Conservation (phyloP, 805 yeast species). For the Nakazawaea siamensis region DNA sequence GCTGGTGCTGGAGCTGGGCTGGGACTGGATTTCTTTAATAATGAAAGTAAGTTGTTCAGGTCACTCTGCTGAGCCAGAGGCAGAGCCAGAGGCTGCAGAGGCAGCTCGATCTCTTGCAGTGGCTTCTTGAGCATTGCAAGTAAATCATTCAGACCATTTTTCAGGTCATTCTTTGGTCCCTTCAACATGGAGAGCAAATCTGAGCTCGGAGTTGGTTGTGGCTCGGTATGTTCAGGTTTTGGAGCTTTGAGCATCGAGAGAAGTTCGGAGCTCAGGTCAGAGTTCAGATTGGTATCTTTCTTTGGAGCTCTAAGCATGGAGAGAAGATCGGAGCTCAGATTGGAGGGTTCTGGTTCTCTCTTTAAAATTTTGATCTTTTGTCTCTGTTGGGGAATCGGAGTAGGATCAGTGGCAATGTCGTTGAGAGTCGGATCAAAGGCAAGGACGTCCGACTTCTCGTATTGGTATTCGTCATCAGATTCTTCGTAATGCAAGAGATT, state of each 20-base stretch:
- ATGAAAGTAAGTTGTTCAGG: background rate
- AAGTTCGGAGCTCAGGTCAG: background rate
- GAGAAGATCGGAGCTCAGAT: too few relatives aligned
- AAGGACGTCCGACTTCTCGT: conserved; percentile 1
- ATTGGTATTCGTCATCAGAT: conserved; percentile 7
- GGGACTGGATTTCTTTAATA: background rate
- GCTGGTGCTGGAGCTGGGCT: too few relatives aligned
- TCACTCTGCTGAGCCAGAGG: too few relatives aligned
- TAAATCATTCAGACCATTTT: background rate
- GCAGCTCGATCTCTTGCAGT: too few relatives aligned
- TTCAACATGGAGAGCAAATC: background rate
- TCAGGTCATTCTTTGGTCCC: background rate
- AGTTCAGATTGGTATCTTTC: too few relatives aligned
- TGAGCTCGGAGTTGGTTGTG: background rate
- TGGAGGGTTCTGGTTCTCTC: conserved; percentile 1
- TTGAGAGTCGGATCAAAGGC: too few relatives aligned
- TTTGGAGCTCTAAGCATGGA: too few relatives aligned
- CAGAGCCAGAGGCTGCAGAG: too few relatives aligned
- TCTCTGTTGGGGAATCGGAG: background rate
- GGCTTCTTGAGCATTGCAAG: background rate
- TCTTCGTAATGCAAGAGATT: conserved; percentile 1
- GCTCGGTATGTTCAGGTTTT: background rate
- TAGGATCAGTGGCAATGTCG: too few relatives aligned
- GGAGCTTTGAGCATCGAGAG: background rate
- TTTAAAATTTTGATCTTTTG: conserved; percentile 6